Evolutionary conservation across 352 stramenopile genomes (phyloP).

Genomic region (Pythium inflatum): DNA sequence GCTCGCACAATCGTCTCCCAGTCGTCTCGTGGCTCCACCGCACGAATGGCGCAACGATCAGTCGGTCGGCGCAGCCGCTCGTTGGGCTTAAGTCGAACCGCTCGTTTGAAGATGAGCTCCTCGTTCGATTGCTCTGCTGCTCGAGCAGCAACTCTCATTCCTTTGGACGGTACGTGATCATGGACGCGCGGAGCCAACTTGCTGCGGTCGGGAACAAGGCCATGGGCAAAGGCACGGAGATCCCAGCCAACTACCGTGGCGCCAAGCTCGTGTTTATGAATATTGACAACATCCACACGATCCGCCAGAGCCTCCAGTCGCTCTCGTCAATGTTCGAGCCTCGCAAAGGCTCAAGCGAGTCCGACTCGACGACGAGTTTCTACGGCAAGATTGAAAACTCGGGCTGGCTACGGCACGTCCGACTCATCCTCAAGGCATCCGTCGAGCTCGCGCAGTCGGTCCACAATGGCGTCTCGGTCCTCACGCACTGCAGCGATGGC

Average conservation of each 20-base stretch:
- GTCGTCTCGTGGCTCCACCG: slow-evolving; percentile 81
- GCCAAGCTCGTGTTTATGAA: slow-evolving; percentile 97
- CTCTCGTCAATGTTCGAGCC: slow-evolving; percentile 85
- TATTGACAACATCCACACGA: slow-evolving; percentile 98
- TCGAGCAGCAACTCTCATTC: slow-evolving; percentile 47
- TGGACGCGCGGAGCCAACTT: slow-evolving; percentile 85
- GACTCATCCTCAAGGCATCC: slow-evolving; percentile 92
- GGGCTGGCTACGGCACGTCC: slow-evolving; percentile 96
- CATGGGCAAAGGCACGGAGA: slow-evolving; percentile 96
- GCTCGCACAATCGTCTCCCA: slow-evolving; percentile 69
- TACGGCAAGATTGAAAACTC: slow-evolving; percentile 92
- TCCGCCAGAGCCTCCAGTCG: slow-evolving; percentile 93
- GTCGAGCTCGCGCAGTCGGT: slow-evolving; percentile 94
- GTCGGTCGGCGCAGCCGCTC: slow-evolving; percentile 77
- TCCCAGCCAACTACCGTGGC: slow-evolving; percentile 94
- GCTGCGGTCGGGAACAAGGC: slow-evolving; percentile 87
- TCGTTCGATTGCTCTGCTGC: slow-evolving; percentile 75
- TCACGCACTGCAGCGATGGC: slow-evolving; percentile 98
- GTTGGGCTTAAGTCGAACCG: slow-evolving; percentile 81
- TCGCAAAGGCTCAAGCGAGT: slow-evolving; percentile 65
- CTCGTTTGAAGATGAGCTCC: slow-evolving; percentile 74
- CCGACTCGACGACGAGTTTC: slow-evolving; percentile 84
- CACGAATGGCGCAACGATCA: slow-evolving; percentile 76
- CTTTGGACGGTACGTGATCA: slow-evolving; percentile 76
- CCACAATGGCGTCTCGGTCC: slow-evolving; percentile 93